Base-by-base conservation (phyloP, 306 rosid genomes). In the Elaeagnus macrophylla region DNA sequence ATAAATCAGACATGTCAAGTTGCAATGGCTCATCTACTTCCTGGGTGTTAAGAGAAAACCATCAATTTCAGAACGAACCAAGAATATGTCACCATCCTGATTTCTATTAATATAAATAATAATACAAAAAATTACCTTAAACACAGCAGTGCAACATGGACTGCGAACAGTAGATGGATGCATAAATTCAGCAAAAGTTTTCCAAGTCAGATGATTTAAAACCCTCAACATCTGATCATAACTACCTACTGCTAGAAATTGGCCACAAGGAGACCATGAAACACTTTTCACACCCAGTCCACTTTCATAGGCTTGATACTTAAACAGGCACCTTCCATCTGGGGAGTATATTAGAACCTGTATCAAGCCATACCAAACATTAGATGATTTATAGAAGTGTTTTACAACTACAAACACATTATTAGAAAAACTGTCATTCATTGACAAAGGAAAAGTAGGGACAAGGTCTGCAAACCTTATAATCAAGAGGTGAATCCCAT, bases 201-300 rank as follows among this genome's bases (percentile, higher is more conserved):
- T 90, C 97, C 97, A 90, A 59, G 95, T 90, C 39, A 90, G 77
- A 71, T 82, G 97, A 82, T 81, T 84, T 63, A 90, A 75, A 67
- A 86, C 94, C 68, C 95, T 84, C 89, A 91, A 72, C 93, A 82
- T 91, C 77, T 91, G 95, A 64, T 91, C 99, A 72, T 86, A 91
- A 69, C 97, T 90, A 48, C 97, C 95, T 50, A 90, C 97, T 32
- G 97, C 96, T 20, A 90, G 82, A 78, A 78, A 90, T 67, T 84
- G 96, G 37, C 97, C 97, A 80, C 95, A 90, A 39, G 95, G 94
- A 72, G 95, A 90, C 97, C 97, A 90, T 40, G 96, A 83, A 51
- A 86, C 94, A 56, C 77, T 86, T 73, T 87, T 91, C 65, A 91
- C 99, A 40, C 96, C 96, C 66, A 87, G 72, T 71, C 96, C 96